These are phyloP conservation scores for Podospora australis DNA, from an alignment of 495 filamentous ascomycete species.

Conservation along the genomic window DNA sequence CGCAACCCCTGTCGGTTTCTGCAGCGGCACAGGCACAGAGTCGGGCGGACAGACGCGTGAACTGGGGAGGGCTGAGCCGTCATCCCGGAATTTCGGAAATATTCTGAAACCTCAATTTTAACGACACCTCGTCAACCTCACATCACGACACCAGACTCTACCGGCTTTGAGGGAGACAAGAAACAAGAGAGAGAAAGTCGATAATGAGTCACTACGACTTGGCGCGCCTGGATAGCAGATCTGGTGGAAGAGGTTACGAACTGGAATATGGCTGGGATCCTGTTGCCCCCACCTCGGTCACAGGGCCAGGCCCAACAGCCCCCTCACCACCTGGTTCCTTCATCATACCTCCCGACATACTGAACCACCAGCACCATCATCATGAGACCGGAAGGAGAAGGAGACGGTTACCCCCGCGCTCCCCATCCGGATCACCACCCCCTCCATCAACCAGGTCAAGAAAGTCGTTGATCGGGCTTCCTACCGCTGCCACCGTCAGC, in stretches of 20 bases:
- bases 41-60: too few species aligned
- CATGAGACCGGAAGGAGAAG: neutral
- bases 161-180: too few species aligned
- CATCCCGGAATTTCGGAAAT: too few species aligned
- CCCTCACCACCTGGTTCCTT: neutral
- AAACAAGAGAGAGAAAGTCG: neutral
- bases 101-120: slow-evolving; percentile 5
- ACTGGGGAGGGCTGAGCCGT: too few species aligned
- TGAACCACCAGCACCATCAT: neutral
- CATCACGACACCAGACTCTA: neutral
- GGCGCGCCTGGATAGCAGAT: too few species aligned
- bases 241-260: neutral
- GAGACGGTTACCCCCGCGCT: neutral
- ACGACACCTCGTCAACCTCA: slow-evolving; percentile 3
- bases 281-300: neutral
- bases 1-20: neutral
- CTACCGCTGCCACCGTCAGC: slow-evolving; percentile 10
- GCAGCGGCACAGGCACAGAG: neutral
- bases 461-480: neutral
- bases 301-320: neutral
- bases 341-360: neutral
- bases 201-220: neutral
- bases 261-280: neutral
- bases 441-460: neutral
- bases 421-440: neutral